Evolutionary conservation across 371 early-diverging fungal species (phyloP), one percentile per base, ranked within the genome.

Genomic region (Massospora cicadina): DNA sequence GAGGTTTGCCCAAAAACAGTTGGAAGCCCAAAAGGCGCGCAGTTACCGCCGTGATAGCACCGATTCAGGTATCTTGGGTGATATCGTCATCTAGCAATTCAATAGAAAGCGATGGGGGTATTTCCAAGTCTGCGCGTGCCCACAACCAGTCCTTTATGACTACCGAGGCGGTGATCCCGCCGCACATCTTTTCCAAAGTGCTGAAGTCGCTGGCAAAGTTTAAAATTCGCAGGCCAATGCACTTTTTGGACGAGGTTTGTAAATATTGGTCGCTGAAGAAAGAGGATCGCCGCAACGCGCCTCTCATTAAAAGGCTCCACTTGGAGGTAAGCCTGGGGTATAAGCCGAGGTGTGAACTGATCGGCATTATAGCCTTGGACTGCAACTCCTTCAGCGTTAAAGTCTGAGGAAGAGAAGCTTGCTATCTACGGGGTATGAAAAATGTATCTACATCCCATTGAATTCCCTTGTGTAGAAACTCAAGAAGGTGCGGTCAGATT

Each of bases 201-300:
- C 54, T 79, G 10, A 75, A 81, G 0, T 81, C 83, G 30, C 74
- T 76, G 12, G 65, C 73, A 27, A 71, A 68, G 27, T 71, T 73
- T 13, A 69, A 79, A 2, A 73, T 77, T 2, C 77, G 76, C 10
- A 85, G 86, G 54, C 76, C 79, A 53, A 43, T 66, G 0, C 72
- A 75, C 13, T 70, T 91, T n/a, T 68, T 88, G 17, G 71, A 74
- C 10, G 77, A 71, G 21, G 81, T 92, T 24, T 88, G 88, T 66
- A 79, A 84, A 65, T 97, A 93, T 74, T 98, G 98, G 97, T 82
- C 93, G 0, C 73, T 95, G 12, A 98, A 98, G 72, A 83, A 95
- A 27, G 85, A 85, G 65, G 71, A 83, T 1, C 70, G 93, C 13
- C 80, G 92, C 28, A 95, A 95, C 0, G 94, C 93, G 0, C 92